These are phyloP conservation scores for Trifolium repens DNA, from an alignment of 306 rosid species.

Conservation along the genomic window DNA sequence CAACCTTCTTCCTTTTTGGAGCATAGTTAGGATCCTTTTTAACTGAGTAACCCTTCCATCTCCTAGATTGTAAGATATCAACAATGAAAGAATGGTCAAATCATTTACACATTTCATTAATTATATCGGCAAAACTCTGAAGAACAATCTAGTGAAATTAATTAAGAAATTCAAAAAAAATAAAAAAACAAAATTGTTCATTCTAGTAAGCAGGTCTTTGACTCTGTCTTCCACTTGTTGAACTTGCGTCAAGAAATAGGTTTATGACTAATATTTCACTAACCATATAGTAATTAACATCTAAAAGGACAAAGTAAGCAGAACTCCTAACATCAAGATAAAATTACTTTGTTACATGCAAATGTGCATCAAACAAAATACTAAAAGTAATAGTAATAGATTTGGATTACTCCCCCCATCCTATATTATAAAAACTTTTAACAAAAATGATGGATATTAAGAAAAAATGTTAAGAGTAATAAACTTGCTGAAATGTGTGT, in stretches of 20 bases:
- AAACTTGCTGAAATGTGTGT: too few relatives aligned
- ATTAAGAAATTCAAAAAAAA: too few relatives aligned
- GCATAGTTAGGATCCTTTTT: slow-evolving; percentile 35
- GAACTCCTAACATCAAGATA: neutral
- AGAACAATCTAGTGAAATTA: neutral
- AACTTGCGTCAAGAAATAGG: too few relatives aligned
- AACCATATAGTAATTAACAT: slow-evolving; percentile 7
- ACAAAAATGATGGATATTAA: too few relatives aligned
- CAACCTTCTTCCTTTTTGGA: slow-evolving; percentile 35
- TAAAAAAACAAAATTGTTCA: too few relatives aligned
- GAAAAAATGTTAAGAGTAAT: too few relatives aligned
- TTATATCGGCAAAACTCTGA: neutral
- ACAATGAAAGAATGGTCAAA: neutral
- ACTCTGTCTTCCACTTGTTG: too few relatives aligned
- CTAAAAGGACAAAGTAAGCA: slow-evolving; percentile 5
- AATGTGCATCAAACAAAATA: slow-evolving; percentile 1
- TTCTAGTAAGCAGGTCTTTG: too few relatives aligned
- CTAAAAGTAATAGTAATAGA: neutral
- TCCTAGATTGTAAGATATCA: slow-evolving; percentile 16
- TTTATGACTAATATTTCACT: too few relatives aligned
- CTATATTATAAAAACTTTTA: too few relatives aligned
- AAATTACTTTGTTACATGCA: neutral
- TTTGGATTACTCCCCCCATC: neutral
- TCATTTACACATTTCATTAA: neutral
- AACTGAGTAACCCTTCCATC: slow-evolving; percentile 30